Percentiles rank a stretch among this genome's conserved stretches.
phyloP scores from a whole-genome alignment of 768 basidiomycete genomes.

The Cystobasidium tubakii region DNA sequence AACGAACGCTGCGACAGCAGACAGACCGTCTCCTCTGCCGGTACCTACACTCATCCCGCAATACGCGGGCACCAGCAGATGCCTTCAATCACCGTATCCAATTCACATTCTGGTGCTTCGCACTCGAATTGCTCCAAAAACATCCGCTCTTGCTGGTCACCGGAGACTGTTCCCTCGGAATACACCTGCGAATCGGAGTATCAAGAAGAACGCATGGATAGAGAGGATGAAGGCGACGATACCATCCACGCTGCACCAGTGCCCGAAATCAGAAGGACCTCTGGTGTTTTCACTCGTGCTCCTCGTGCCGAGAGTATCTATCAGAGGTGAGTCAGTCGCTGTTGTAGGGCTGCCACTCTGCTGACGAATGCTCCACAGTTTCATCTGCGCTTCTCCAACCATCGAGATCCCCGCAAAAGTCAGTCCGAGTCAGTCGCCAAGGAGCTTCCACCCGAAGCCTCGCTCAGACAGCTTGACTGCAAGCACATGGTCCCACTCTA shows the following conservation, averaged over 20 bases:
- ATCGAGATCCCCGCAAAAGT: constrained; percentile 14
- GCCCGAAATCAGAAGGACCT: constrained; percentile 18
- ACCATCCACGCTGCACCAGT: not conserved
- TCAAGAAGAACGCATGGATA: not conserved
- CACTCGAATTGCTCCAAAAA: not conserved
- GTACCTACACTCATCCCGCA: not conserved
- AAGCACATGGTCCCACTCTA: constrained; percentile 20
- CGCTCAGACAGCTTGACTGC: constrained; percentile 10
- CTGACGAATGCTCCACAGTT: not conserved
- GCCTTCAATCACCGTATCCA: constrained; percentile 26
- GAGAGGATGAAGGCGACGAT: constrained; percentile 7
- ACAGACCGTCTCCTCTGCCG: not conserved
- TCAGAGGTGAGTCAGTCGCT: constrained; percentile 26
- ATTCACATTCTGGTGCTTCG: constrained; percentile 11
- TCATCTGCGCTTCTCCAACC: constrained; percentile 30
- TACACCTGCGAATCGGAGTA: not conserved
- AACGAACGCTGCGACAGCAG: not conserved
- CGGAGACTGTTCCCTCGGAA: constrained; percentile 11
- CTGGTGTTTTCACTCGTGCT: constrained; percentile 2
- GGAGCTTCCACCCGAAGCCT: not conserved
- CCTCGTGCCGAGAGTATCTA: constrained; percentile 35
- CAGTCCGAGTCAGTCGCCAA: constrained; percentile 6
- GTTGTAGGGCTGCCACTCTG: not conserved
- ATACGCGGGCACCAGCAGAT: not conserved
- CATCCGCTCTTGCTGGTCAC: constrained; percentile 33